These are phyloP conservation scores for Circinella minor DNA, from an alignment of 371 early-diverging fungal species.

Conservation along the genomic window DNA sequence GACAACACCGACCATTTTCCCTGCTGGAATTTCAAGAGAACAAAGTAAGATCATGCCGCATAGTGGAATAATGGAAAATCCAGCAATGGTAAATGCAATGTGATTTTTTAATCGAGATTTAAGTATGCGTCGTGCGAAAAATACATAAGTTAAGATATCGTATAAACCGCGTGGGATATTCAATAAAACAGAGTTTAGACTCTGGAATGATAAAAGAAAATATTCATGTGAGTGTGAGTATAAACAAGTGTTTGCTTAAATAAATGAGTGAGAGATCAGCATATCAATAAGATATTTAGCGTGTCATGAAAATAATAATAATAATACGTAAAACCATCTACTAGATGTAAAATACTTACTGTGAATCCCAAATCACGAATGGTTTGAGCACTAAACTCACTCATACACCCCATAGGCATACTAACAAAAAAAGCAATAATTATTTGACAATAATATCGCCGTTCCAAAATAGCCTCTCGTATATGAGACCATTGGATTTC, in stretches of 20 bases:
- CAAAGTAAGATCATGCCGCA: not conserved
- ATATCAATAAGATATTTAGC: no score
- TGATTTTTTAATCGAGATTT: not conserved
- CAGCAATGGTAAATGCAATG: not conserved
- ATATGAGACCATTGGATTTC: constrained; percentile 7
- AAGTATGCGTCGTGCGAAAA: not conserved
- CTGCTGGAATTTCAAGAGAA: not conserved
- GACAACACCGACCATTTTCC: not conserved
- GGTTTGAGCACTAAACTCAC: constrained; percentile 8
- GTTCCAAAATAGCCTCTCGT: not conserved
- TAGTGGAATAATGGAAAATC: not conserved
- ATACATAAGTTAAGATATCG: not conserved
- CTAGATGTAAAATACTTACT: not conserved
- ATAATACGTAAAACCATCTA: no score
- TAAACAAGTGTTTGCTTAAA: no score
- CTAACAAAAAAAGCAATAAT: not conserved
- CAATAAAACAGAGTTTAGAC: constrained; percentile 3
- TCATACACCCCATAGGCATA: not conserved
- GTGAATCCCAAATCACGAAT: constrained; percentile 8
- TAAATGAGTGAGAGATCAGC: no score
- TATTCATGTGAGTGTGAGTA: no score
- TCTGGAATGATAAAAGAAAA: not conserved
- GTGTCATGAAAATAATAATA: not conserved
- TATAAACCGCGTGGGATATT: constrained; percentile 13
- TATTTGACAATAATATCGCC: constrained; percentile 1